Base-by-base conservation (phyloP, 352 stramenopile species). In the Phytophthora citrophthora region DNA sequence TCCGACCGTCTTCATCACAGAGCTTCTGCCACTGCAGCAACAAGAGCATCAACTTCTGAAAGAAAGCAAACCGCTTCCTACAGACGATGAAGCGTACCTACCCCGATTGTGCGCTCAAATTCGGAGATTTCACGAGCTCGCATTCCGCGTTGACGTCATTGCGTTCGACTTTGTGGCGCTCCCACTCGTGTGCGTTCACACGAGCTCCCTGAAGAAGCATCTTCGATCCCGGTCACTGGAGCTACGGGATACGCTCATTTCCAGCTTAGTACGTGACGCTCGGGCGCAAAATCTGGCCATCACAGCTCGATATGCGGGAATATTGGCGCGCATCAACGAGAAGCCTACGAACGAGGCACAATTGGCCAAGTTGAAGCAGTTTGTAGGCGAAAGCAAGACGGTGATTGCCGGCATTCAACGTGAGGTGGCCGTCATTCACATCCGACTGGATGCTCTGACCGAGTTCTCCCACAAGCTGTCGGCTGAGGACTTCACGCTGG, bases 261-360 rank as follows among this genome's bases (percentile, higher is more conserved):
- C 93, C 24, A 86, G 87, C 32, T 81, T 98, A 31, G 83, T 95
- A 0, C 66, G 71, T 2, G 88, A 95, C 38, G 79, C 83, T 9
- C 73, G 89, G 2, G 83, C 94, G 16, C 79, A 90, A 54, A 97
- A 97, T 49, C 75, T 95, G 49, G 79, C 88, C 18, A 97, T 97
- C 53, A 97, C 93, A 6, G 62, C 85, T 20, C 85, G 86, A 2
- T 98, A 98, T 57, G 80, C 97, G 43, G 66, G 78, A 16, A 97
- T 98, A 20, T 62, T 98, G 18, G 64, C 81, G 12, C 80, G 92
- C 6, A 97, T 98, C 67, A 91, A 88, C 32, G 88, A 97, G 46
- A 98, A 98, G 50, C 94, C 93, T 7, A 90, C 78, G 10, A 97
- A 98, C 64, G 94, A 98, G 64, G 87, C 90, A 3, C 88, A 98